These are phyloP conservation scores for Hyaloperonospora brassicae DNA, from an alignment of 352 stramenopile genomes.

Conservation along the genomic window DNA sequence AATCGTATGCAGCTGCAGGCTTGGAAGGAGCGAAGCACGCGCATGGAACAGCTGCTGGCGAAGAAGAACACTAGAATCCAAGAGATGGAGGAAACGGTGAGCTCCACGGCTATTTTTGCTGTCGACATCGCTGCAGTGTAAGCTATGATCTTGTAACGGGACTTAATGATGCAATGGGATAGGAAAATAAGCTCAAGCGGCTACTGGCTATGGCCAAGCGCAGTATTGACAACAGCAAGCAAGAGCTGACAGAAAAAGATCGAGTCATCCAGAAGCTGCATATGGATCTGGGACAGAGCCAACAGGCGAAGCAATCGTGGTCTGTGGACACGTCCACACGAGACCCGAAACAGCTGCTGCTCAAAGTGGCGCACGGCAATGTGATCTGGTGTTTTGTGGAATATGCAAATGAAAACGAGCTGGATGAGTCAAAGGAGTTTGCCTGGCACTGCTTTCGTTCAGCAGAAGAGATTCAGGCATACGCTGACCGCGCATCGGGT, in stretches of 20 bases:
- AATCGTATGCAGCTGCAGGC: constrained; percentile 27
- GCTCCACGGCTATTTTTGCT: neutral
- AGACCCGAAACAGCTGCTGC: constrained; percentile 53
- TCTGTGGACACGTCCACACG: constrained; percentile 38
- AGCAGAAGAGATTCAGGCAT: constrained; percentile 53
- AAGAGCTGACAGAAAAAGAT: constrained; percentile 67
- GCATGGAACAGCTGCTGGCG: constrained; percentile 53
- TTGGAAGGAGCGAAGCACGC: constrained; percentile 54
- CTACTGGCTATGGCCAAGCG: constrained; percentile 81
- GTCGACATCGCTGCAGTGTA: neutral
- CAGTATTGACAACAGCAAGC: constrained; percentile 86
- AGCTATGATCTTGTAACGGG: neutral
- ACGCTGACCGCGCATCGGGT: constrained; percentile 44
- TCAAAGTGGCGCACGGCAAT: constrained; percentile 54
- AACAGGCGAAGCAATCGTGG: constrained; percentile 39
- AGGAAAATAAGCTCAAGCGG: constrained; percentile 78
- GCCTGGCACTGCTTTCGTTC: constrained; percentile 66
- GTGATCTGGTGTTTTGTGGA: constrained; percentile 78
- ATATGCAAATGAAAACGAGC: constrained; percentile 61
- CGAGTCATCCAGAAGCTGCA: constrained; percentile 38
- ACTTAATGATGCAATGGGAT: neutral
- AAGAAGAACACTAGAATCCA: constrained; percentile 70
- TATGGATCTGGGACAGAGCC: constrained; percentile 37
- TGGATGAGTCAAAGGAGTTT: constrained; percentile 56
- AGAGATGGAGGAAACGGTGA: constrained; percentile 69